Conservation (phyloP, 2,329 filamentous ascomycete species). For the Botryotinia convoluta region DNA sequence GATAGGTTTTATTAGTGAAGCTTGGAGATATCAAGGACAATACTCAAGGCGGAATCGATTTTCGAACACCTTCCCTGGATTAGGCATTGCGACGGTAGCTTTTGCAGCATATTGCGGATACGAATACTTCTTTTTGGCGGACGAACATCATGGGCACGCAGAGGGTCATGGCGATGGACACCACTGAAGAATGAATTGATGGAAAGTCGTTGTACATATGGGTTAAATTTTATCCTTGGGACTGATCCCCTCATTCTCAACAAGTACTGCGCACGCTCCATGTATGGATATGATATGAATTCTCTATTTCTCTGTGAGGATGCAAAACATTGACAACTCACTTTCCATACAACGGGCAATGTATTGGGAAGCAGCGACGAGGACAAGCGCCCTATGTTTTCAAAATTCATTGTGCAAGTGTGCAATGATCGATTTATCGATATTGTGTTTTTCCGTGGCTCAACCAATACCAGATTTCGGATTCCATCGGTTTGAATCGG, state of each 20-base stretch:
- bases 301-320: background rate
- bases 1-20: slow-evolving; percentile 72
- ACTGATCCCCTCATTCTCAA: background rate
- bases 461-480: background rate
- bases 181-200: slow-evolving; percentile 46
- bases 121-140: slow-evolving; percentile 82
- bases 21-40: slow-evolving; percentile 88
- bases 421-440: background rate
- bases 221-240: slow-evolving; percentile 24
- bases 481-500: background rate
- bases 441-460: background rate
- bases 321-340: background rate
- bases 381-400: background rate
- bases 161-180: slow-evolving; percentile 53
- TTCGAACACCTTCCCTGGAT: slow-evolving; percentile 79
- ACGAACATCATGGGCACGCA: slow-evolving; percentile 58
- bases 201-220: slow-evolving; percentile 42
- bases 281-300: background rate
- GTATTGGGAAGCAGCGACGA: background rate
- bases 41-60: slow-evolving; percentile 91
- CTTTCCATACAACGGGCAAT: background rate
- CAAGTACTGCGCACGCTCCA: background rate
- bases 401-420: background rate
- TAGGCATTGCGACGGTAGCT: slow-evolving; percentile 88
- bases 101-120: slow-evolving; percentile 88